Base-by-base conservation (phyloP, 208 protist genomes). In the Trypanosoma scelopori region DNA sequence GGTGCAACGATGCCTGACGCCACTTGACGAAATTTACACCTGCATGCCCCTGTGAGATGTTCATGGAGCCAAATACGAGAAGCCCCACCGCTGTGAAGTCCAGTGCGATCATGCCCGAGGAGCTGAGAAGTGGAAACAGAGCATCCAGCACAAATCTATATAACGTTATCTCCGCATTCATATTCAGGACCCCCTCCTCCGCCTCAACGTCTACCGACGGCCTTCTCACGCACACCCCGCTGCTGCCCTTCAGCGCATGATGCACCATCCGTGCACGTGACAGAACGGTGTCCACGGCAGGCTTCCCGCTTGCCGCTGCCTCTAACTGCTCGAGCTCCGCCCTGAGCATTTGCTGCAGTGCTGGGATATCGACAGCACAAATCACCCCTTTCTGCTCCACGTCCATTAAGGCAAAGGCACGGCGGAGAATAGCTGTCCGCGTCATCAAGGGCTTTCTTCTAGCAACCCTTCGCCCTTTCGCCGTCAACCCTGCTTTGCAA, bases 71-170 rank as follows among this genome's bases (percentile, higher is more conserved):
- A 69, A 87, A 87, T 18, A 92, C 58, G 7, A 92, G 30, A 64
- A 92, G 68, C 15, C 72, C 81, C 25, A 89, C 20, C 0, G 82
- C 78, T 3, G 85, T 50, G 59, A 92, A 92, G 56, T 92, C 85
- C 42, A 89, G 60, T 37, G 67, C 15, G 18, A 75, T 37, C 28
- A 92, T 78, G 48, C 71, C 69, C 28, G 82, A 84, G 18, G 76
- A 41, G 12, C 57, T n/a, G 20, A 68, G 55, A 25, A 89, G 55
- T 16, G 85, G 85, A 25, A 92, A 65, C 20, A 89, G 58, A 23
- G 89, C 78, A 27, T 92, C 87, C 60, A 89, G 63, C 5, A 78
- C 71, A 66, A 92, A 76, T 12, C 75, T 76, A 43, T 85, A 65
- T 13, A 87, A 69, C 23, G 79, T 48, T 30, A 46, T 53, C 69